Base-by-base conservation (phyloP, 805 yeast species). In the Wickerhamiella spandovensis region DNA sequence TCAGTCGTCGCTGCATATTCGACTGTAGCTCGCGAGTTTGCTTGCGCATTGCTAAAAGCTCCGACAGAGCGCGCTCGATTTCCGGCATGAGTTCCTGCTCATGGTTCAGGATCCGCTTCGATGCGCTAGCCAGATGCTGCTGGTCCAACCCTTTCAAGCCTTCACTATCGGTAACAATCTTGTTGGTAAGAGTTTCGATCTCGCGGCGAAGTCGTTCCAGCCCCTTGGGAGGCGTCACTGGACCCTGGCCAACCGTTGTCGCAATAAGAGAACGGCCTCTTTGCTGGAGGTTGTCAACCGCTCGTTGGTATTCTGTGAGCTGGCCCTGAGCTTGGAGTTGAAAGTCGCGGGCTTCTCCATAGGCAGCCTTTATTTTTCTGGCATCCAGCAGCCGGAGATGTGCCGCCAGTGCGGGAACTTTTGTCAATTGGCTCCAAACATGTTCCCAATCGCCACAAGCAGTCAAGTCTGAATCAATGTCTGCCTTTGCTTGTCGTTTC, bases 31-130 rank as follows among this genome's bases (percentile, higher is more conserved):
- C 38, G 5, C 28, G 38, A 4, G 46, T 3, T 45, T 51, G 48
- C 46, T 53, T 38, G 35, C 17, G 45, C 13, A 46, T 42, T 2
- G 49, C 54, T 49, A 48, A 47, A 17, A 61, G 43, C 45, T 63
- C 67, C 12, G 50, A 37, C 5, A 52, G 51, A 5, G 57, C 50
- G n/a, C 51, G 48, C 17, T 52, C 46, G 3, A 63, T 54, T 43
- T 58, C 58, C 3, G 63, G 62, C 12, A 64, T 46, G 37, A 62
- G 61, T 48, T 64, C 66, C n/a, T 53, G 50, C 24, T 57, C 58
- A 44, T 64, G 67, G 2, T 49, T 42, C 17, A 55, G 50, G 25
- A 61, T 43, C 15, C 39, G 39, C 20, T 35, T 35, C 7, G 39
- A 35, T 45, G 15, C 41, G 47, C 13, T 15, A 3, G 32, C 20